Percentiles rank a stretch among this genome's conserved stretches.
Conservation (phyloP, 768 basidiomycete species). For the Zangia roseola region DNA sequence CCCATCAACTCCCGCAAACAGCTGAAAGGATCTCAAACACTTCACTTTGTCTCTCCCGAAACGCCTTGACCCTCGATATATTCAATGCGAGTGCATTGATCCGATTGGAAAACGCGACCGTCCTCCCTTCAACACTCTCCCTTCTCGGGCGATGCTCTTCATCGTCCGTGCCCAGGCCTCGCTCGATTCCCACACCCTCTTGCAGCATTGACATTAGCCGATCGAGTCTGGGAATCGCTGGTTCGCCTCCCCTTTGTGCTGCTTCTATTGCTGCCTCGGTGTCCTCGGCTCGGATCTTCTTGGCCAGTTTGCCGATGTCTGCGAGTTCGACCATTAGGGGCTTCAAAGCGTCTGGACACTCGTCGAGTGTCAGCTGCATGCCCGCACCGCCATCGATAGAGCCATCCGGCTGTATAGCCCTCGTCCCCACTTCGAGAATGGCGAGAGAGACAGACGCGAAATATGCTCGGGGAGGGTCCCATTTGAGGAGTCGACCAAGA, state of each 20-base stretch:
- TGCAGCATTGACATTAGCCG: slow-evolving; percentile 56
- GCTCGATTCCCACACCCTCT: slow-evolving; percentile 51
- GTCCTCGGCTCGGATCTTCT: slow-evolving; percentile 54
- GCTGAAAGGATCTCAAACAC: slow-evolving; percentile 59
- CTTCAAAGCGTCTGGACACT: slow-evolving; percentile 61
- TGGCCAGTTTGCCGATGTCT: slow-evolving; percentile 51
- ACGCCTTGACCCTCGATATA: slow-evolving; percentile 69
- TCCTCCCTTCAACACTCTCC: slow-evolving; percentile 59
- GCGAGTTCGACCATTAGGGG: slow-evolving; percentile 72
- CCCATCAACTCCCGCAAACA: slow-evolving; percentile 21
- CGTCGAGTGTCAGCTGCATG: slow-evolving; percentile 48
- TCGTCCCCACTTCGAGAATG: slow-evolving; percentile 64
- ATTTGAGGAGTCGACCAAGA: slow-evolving; percentile 54
- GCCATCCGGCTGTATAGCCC: slow-evolving; percentile 46
- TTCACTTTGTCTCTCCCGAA: slow-evolving; percentile 65
- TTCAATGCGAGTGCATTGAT: slow-evolving; percentile 72
- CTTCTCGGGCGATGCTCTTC: slow-evolving; percentile 33
- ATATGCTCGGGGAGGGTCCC: slow-evolving; percentile 72
- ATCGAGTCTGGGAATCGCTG: slow-evolving; percentile 52
- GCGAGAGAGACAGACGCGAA: slow-evolving; percentile 75
- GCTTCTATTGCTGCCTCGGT: slow-evolving; percentile 47
- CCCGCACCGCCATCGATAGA: slow-evolving; percentile 52
- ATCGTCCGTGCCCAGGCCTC: background rate
- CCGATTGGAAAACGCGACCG: slow-evolving; percentile 72
- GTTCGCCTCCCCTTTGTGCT: slow-evolving; percentile 30